Evolutionary conservation across 805 yeast genomes (phyloP), one percentile per base, ranked within the genome.

Genomic region (Pichia nanzhaoensis): DNA sequence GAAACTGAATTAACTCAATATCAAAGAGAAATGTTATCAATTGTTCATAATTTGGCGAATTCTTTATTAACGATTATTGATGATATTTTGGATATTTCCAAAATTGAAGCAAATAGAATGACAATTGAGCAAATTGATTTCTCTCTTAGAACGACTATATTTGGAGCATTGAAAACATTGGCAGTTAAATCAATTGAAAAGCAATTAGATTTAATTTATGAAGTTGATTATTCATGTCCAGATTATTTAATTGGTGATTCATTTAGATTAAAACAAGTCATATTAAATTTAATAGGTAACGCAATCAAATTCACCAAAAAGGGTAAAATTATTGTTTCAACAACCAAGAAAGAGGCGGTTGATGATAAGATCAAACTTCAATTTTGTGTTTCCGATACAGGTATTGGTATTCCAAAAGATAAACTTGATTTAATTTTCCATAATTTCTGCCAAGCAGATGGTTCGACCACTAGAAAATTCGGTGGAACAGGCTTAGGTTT

Each of bases 401-500:
- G 95, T 60, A 87, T 88, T 52, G 96, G 96, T 53, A 87, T 87
- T 54, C 87, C 82, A 56, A 79, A 78, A 58, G 95, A 88, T 57
- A 87, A 87, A 59, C 70, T 87, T 32, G 95, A 87, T 28, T 71
- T 88, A 35, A 88, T 87, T 55, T 87, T 87, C 58, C 95, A 87
- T 58, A 87, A 91, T 3, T 87, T 87, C 68, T 84, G 95, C 54
- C 95, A 87, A 63, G 95, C 95, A 8, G 96, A 87, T 66, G 96
- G 96, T 35, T 85, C 95, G 5, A 87, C 95, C 2, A 87, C 95
- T 1, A 76, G 95, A 61, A 86, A 86, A 63, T 88, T 87, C 61
- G 96, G 95, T 56, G 96, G 96, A 57, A 88, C 95, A 3, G 96
- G 96, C 51, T 71, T 87, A 38, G 96, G 96, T 16, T 71, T 87